Evolutionary conservation across 1,284 basidiomycete genomes (phyloP), one percentile per base, ranked within the genome.

Genomic region (Cutaneotrichosporon mucoides): DNA sequence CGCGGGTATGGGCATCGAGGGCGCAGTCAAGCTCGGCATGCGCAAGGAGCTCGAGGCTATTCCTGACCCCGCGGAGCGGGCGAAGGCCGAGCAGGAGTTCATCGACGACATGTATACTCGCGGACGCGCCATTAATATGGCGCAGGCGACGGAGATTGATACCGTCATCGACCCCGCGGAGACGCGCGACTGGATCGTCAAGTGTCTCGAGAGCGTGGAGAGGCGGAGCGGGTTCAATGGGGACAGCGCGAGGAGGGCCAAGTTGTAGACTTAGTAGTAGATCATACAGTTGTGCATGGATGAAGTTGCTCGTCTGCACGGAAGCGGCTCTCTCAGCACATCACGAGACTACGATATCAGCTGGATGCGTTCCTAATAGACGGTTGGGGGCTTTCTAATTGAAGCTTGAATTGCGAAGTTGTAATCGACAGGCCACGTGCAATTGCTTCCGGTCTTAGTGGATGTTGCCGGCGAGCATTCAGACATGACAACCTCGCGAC

Each of bases 1-100:
- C 50, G 59, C 59, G 0, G 59, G 59, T n/a, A 64, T 64, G 62
- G 62, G 62, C 34, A 61, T 64, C 57, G 62, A 64, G 48, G 62
- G 62, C 24, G 62, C 62, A 4, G 60, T 64, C 57, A 61, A 61
- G 55, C 62, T 64, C 40, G 62, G 62, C 36, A 59, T 61, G 56
- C 55, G 44, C 35, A 64, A 61, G 55, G 62, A 64, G 57, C 62
- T 64, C n/a, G 62, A 47, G 38, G 59, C 57, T 2, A 59, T 64
- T 33, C n/a, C 54, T 2, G 62, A 64, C 24, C 44, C 11, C 0
- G 44, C 53, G 9, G 40, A 59, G 44, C 54, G 62, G 3, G 48
- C 53, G 6, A 48, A 36, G 57, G 52, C 55, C 11, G 62, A 64
- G 16, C 59, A 64, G 45, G 45, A 9, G 54, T 64, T 61, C 49